A percentile compares a stretch with the other conserved stretches of the same genome.
Evolutionary conservation across 2,329 filamentous ascomycete genomes (phyloP).

Genomic region (Akanthomyces dipterigenus): DNA sequence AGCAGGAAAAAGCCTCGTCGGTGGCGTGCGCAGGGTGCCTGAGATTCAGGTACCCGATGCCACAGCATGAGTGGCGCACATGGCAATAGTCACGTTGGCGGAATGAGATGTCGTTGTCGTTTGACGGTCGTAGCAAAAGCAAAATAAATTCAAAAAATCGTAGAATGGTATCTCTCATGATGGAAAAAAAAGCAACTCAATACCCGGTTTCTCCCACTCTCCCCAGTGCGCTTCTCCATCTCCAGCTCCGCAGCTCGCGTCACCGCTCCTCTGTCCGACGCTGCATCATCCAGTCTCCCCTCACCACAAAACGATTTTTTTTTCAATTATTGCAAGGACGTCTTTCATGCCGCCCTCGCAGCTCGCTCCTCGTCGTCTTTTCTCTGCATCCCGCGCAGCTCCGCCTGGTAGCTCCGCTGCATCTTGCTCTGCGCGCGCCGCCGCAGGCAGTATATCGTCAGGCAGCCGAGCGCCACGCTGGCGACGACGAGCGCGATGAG

Average conservation of each 20-base stretch:
- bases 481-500: not conserved
- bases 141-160: not conserved
- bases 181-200: not conserved
- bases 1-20: no score
- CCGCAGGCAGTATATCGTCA: not conserved
- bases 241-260: not conserved
- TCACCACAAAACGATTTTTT: no score
- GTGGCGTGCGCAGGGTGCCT: not conserved
- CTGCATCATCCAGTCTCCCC: not conserved
- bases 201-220: not conserved
- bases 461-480: conserved; percentile 1
- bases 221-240: no score
- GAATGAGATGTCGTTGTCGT: no score
- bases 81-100: no score
- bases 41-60: not conserved
- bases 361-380: not conserved
- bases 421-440: not conserved
- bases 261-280: not conserved
- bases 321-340: no score
- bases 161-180: not conserved
- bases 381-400: not conserved
- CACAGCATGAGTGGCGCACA: not conserved
- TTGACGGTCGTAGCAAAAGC: not conserved
- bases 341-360: not conserved
- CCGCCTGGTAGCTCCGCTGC: not conserved